Base-by-base conservation (phyloP, 73 alveolate species). In the Stentor roeselii region DNA sequence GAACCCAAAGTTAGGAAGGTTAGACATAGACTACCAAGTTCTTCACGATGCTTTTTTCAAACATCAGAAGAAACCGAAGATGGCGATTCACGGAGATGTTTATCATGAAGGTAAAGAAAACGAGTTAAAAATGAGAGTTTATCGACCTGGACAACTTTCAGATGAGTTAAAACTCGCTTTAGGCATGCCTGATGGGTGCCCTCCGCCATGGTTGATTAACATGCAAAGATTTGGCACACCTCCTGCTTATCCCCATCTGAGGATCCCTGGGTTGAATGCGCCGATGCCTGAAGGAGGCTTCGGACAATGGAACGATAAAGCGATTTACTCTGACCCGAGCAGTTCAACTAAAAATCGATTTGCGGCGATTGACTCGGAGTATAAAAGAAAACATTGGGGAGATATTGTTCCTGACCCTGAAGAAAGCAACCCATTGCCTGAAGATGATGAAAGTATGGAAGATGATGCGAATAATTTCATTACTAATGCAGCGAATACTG, bases 221-320 rank as follows among this genome's bases (percentile, higher is more conserved):
- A 97, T 97, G 99, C 96, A 96, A 84, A 95, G 99, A 78, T 96
- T 91, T 87, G 99, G 99, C 41, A 98, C 99, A 6, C 99, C 99
- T 38, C 99, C 99, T 11, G 93, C 99, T 34, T 97, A 97, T 90
- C 99, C 99, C 21, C 94, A 92, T 85, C 83, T 97, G 85, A 95
- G 95, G 87, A 96, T 97, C 74, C 99, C 99, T 31, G 99, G 99
- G 15, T 90, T 88, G 3, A 93, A 90, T 78, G 93, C 94, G n/a
- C 93, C 93, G 3, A 82, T 93, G 27, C 94, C 91, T 32, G 95
- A 93, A 39, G 75, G 90, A n/a, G 94, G 94, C 3, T 36, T 39
- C 21, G 95, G 92, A 36, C 59, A 78, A 40, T 85, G 78, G 82
- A 90, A 83, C 42, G 93, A 88, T 4, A 74, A 85, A 32, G 95